phyloP scores from a whole-genome alignment of 2,329 filamentous ascomycete species.

The Zymoseptoria brevis region DNA sequence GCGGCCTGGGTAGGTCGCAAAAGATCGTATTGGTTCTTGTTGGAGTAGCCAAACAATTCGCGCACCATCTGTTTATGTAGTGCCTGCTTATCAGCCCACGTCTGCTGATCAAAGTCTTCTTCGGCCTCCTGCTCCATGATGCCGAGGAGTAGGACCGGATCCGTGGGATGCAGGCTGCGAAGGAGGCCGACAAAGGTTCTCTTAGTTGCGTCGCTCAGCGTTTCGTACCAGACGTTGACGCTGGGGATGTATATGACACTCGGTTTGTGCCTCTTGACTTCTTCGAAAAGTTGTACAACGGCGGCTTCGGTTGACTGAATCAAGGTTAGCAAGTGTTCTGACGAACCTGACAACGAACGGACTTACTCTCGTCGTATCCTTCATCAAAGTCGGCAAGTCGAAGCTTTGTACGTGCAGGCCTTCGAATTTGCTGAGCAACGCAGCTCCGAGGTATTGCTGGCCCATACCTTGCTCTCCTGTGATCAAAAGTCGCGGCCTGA shows the following conservation, averaged over 20 bases:
- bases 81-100: conserved; percentile 22
- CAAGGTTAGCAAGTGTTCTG: conserved; percentile 6
- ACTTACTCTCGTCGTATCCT: conserved; percentile 62
- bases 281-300: conserved; percentile 81
- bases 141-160: conserved; percentile 82
- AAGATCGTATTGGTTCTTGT: conserved; percentile 67
- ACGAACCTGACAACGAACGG: conserved; percentile 26
- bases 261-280: conserved; percentile 88
- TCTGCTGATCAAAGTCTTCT: conserved; percentile 40
- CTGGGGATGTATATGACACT: conserved; percentile 92
- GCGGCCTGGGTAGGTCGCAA: conserved; percentile 52
- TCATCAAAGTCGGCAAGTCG: conserved; percentile 78
- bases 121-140: conserved; percentile 65
- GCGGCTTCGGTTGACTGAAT: conserved; percentile 66
- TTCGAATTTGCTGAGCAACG: conserved; percentile 83
- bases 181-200: conserved; percentile 78
- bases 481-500: conserved; percentile 79
- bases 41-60: conserved; percentile 79
- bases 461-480: conserved; percentile 84
- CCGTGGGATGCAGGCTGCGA: conserved; percentile 75
- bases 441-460: conserved; percentile 78
- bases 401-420: conserved; percentile 92
- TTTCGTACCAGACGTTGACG: conserved; percentile 77
- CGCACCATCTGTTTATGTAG: conserved; percentile 47
- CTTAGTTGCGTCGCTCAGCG: conserved; percentile 56